Percentiles rank a stretch among this genome's conserved stretches.
phyloP scores from a whole-genome alignment of 164 flowering plant genomes.

The Macadamia tetraphylla region DNA sequence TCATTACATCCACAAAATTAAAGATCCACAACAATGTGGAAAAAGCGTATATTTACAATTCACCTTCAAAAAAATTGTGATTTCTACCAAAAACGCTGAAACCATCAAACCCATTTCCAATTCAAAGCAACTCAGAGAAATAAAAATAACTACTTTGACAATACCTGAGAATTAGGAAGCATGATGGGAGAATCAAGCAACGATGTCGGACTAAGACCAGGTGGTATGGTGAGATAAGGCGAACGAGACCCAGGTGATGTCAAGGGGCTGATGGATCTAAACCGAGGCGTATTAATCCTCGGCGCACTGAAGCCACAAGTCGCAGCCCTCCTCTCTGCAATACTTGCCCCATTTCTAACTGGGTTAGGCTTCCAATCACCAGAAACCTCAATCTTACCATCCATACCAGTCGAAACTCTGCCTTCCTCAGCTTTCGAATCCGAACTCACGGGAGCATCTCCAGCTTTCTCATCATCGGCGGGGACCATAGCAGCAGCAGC shows the following conservation, averaged over 20 bases:
- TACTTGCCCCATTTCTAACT: conserved; percentile 27
- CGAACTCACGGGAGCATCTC: neutral
- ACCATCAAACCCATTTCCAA: neutral
- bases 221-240: conserved; percentile 57
- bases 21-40: too few relatives aligned
- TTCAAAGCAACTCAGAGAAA: neutral
- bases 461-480: conserved; percentile 1
- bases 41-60: too few relatives aligned
- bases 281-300: conserved; percentile 39
- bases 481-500: neutral
- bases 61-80: neutral
- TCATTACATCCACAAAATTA: too few relatives aligned
- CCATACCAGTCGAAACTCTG: neutral
- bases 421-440: neutral
- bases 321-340: conserved; percentile 71
- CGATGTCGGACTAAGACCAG: conserved; percentile 68
- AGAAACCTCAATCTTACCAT: conserved; percentile 6
- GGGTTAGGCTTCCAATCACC: conserved; percentile 9
- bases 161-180: conserved; percentile 63
- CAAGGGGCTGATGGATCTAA: conserved; percentile 33
- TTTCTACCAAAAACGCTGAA: neutral
- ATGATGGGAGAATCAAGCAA: conserved; percentile 73
- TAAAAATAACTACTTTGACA: neutral
- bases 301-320: conserved; percentile 59
- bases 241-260: conserved; percentile 35